Evolutionary conservation across 495 filamentous ascomycete species (phyloP).

Genomic region (Hypoxylon perforatum): DNA sequence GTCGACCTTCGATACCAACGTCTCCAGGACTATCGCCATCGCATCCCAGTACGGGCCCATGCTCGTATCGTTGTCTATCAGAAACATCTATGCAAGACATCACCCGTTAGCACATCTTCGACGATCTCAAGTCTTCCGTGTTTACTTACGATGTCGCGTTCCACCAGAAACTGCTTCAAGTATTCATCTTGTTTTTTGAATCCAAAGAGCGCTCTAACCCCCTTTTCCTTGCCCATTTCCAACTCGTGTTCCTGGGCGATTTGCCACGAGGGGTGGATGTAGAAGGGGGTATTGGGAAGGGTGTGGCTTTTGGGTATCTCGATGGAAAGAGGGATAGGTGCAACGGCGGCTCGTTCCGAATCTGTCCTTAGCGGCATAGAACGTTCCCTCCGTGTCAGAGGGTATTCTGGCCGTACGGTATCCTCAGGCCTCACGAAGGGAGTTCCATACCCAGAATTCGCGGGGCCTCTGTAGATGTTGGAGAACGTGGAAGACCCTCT

Average conservation of each 20-base stretch:
- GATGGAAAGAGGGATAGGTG: background rate
- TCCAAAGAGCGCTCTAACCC: background rate
- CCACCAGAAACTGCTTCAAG: slow-evolving; percentile 12
- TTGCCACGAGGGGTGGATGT: slow-evolving; percentile 3
- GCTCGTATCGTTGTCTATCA: slow-evolving; percentile 17
- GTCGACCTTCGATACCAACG: slow-evolving; percentile 6
- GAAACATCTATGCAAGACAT: slow-evolving; percentile 2
- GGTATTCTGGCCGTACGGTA: background rate
- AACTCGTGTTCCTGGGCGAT: slow-evolving; percentile 11
- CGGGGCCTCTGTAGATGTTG: no score
- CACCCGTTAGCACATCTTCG: background rate
- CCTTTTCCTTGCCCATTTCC: slow-evolving; percentile 3
- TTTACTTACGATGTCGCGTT: slow-evolving; percentile 21
- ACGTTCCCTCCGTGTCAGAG: background rate
- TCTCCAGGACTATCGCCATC: slow-evolving; percentile 13
- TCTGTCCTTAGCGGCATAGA: background rate
- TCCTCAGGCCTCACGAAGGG: background rate
- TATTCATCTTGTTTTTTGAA: slow-evolving; percentile 12
- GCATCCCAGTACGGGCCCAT: slow-evolving; percentile 9
- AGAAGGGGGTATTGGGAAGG: background rate
- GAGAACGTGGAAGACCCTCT: no score
- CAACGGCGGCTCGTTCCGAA: background rate
- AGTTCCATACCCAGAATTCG: no score
- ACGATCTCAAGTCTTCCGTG: background rate
- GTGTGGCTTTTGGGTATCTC: background rate